phyloP scores from a whole-genome alignment of 2,329 filamentous ascomycete species.

The Diaporthe australafricana region DNA sequence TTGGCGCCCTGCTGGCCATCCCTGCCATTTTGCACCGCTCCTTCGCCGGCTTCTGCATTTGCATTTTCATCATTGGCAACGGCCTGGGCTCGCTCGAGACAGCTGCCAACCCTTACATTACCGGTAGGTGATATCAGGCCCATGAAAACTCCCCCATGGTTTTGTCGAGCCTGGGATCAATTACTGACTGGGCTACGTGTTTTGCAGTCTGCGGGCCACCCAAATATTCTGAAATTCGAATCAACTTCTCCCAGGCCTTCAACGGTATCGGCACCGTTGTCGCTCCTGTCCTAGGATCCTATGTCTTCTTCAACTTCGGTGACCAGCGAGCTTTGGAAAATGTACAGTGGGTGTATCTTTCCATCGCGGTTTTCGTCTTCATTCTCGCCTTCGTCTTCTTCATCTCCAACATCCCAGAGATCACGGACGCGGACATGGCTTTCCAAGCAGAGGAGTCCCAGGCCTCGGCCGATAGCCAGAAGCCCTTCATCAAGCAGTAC shows the following conservation, averaged over 20 bases:
- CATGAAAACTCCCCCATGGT: neutral
- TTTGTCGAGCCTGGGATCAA: neutral
- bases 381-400: conserved; percentile 75
- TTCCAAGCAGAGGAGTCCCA: conserved; percentile 68
- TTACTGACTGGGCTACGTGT: neutral
- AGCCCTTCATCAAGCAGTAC: conserved; percentile 77
- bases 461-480: conserved; percentile 63
- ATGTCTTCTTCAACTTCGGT: conserved; percentile 77
- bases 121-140: conserved; percentile 50
- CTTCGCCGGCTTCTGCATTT: conserved; percentile 80
- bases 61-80: conserved; percentile 79
- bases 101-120: conserved; percentile 80
- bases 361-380: conserved; percentile 78
- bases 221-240: conserved; percentile 77
- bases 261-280: conserved; percentile 81
- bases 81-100: conserved; percentile 82
- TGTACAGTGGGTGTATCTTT: conserved; percentile 83
- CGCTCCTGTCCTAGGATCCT: conserved; percentile 78
- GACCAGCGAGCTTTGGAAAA: conserved; percentile 69
- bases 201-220: conserved; percentile 66
- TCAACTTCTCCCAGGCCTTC: conserved; percentile 82
- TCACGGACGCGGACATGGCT: conserved; percentile 77
- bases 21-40: conserved; percentile 70
- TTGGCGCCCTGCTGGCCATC: conserved; percentile 68
- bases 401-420: conserved; percentile 75